Evolutionary conservation across 164 flowering plant genomes (phyloP), one percentile per base, ranked within the genome.

Genomic region (Macadamia tetraphylla): DNA sequence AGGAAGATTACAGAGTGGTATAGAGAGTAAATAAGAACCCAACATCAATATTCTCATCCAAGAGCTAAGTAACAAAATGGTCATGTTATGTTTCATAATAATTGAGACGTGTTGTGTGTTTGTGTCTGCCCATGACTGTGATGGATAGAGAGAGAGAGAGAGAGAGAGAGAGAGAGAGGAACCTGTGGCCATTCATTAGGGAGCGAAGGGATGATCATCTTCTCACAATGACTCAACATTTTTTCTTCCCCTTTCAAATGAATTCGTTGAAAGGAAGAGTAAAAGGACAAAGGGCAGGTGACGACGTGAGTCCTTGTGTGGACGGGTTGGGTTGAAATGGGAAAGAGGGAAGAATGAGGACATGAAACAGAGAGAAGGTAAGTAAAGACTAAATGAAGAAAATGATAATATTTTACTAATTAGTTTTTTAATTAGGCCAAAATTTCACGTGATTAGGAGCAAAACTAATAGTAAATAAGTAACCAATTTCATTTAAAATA

Each of bases 201-300:
- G 60, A 35, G 13, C 46, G 71, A 64, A 67, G 70, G 68, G 75
- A 65, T 65, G 65, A 65, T 31, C 68, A 62, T 66, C 67, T 71
- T 57, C 57, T 61, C 74, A 62, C 65, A 49, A 60, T 31, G 58
- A 64, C 55, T 60, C 49, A 48, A 58, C 49, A 73, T 49, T 46
- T 23, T 23, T 23, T 56, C 63, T 31, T 56, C 63, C 18, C 18
- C 29, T 42, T 29, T 56, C 70, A 67, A 71, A 57, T 57, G 74
- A 75, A 75, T 75, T 23, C 77, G 74, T 70, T 71, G 71, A 71
- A 79, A 73, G 72, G 72, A 73, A 67, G 70, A 62, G 78, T 70
- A 73, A 76, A 66, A 62, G 32, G 84, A 80, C 82, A 82, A 77
- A 76, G 74, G 77, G 80, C 81, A 76, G 81, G 78, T 78, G 69